Evolutionary conservation across 192 early-diverging fungal species (phyloP), one percentile per base, ranked within the genome.

Genomic region (Gaertneriomyces sp.): DNA sequence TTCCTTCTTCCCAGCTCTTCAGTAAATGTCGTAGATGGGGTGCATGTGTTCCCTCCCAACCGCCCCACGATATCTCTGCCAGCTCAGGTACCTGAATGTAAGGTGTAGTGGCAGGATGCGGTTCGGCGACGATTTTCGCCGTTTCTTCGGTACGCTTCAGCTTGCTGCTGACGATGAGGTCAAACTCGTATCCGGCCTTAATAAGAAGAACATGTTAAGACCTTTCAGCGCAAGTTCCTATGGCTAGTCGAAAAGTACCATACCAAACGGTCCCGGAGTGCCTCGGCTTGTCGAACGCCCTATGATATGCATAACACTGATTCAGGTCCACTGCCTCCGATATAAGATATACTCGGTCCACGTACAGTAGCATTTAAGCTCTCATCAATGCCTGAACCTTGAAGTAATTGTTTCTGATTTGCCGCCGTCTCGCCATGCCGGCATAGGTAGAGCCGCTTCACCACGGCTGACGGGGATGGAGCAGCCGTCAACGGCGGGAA

Each of bases 1-100:
- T 63, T 6, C 75, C 79, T 7, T 64, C 55, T 55, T 75, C 73
- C 82, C 82, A 84, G 42, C 39, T 57, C 17, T 60, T 49, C 57
- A 77, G 60, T 45, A 84, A 60, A 6, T 74, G 43, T n/a, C 47
- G 39, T 6, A 84, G 43, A 11, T 50, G 53, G 10, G 69, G 64
- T 4, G 59, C 58, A 19, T 56, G 51, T 20, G 42, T 59, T 3
- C 80, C 82, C 53, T 84, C 82, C 73, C 76, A 79, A 25, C 63
- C 77, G n/a, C 82, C 82, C 82, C 82, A 84, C 10, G 63, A 66
- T 14, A 84, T 82, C 63, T 84, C 82, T 11, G 64, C 68, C 45
- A 83, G 63, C 12, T 82, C 68, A n/a, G 20, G 49, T 25, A 76
- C 58, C 63, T 70, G 52, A 6, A 75, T 41, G 50, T 79, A 72